These are phyloP conservation scores for Annona squamosa DNA, from an alignment of 164 flowering plant genomes.

Conservation along the genomic window DNA sequence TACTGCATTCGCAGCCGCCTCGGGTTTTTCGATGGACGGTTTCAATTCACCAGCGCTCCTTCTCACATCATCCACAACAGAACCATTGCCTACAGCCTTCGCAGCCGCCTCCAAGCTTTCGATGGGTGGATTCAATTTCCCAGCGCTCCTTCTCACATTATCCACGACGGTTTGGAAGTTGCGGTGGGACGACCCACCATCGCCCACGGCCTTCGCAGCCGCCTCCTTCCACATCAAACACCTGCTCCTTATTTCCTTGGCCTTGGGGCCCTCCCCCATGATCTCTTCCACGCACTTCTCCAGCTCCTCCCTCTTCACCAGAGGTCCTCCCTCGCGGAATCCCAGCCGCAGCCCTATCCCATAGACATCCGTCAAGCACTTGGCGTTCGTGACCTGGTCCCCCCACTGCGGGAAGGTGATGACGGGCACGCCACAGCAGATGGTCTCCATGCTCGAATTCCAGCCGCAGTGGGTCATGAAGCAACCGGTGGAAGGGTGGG, in stretches of 20 bases:
- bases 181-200: slow-evolving; percentile 61
- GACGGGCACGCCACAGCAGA: slow-evolving; percentile 50
- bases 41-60: not conserved
- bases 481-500: slow-evolving; percentile 53
- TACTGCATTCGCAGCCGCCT: slow-evolving; percentile 49
- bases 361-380: slow-evolving; percentile 49
- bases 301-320: slow-evolving; percentile 46
- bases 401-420: slow-evolving; percentile 63
- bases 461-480: slow-evolving; percentile 81
- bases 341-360: slow-evolving; percentile 43
- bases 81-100: slow-evolving; percentile 54
- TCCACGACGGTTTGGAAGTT: slow-evolving; percentile 42
- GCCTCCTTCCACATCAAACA: slow-evolving; percentile 51
- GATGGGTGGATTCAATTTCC: slow-evolving; percentile 4
- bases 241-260: slow-evolving; percentile 47
- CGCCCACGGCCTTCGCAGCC: slow-evolving; percentile 54
- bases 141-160: slow-evolving; percentile 1
- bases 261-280: slow-evolving; percentile 33
- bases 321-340: slow-evolving; percentile 21
- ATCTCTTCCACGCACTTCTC: slow-evolving; percentile 45
- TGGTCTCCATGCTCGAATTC: slow-evolving; percentile 65
- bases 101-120: slow-evolving; percentile 57
- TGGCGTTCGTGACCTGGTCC: slow-evolving; percentile 64
- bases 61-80: slow-evolving; percentile 29
- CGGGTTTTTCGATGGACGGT: not conserved